phyloP scores from a whole-genome alignment of 192 early-diverging fungal species.

The Entomortierella beljakovae region DNA sequence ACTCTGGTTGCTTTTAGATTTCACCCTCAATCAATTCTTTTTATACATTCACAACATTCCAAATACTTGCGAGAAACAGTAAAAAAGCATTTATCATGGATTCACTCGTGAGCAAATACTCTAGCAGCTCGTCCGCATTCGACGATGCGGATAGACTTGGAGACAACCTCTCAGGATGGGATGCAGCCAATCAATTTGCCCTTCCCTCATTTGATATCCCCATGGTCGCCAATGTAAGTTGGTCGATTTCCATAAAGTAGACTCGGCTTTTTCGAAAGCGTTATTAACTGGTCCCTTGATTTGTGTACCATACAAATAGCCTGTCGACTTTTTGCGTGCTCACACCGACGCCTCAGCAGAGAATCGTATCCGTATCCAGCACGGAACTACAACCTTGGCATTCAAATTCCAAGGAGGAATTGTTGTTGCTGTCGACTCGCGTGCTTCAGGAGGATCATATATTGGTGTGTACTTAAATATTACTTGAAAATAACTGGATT shows the following conservation, averaged over 20 bases:
- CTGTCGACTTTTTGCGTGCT: slow-evolving; percentile 85
- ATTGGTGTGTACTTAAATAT: slow-evolving; percentile 69
- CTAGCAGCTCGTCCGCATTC: slow-evolving; percentile 29
- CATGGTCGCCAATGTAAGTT: slow-evolving; percentile 63
- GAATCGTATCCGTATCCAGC: slow-evolving; percentile 88
- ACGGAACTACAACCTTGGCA: slow-evolving; percentile 98
- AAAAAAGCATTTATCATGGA: slow-evolving; percentile 32
- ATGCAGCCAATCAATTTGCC: slow-evolving; percentile 63
- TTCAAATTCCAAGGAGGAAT: slow-evolving; percentile 97
- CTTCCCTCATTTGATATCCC: slow-evolving; percentile 69
- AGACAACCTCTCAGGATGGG: slow-evolving; percentile 52
- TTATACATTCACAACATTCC: not conserved
- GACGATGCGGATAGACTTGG: slow-evolving; percentile 25
- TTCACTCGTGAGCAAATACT: slow-evolving; percentile 53
- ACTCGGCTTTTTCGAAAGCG: no score
- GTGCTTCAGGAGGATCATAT: slow-evolving; percentile 92
- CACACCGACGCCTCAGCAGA: slow-evolving; percentile 85
- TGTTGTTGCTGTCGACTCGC: slow-evolving; percentile 95
- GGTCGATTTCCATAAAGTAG: not conserved
- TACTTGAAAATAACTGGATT: no score
- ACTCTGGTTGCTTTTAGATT: no score
- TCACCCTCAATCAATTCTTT: not conserved
- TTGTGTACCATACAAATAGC: no score
- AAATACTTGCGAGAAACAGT: not conserved
- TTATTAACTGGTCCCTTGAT: no score